Conservation (phyloP, 2,329 filamentous ascomycete species). For the Ascochyta rabiei region DNA sequence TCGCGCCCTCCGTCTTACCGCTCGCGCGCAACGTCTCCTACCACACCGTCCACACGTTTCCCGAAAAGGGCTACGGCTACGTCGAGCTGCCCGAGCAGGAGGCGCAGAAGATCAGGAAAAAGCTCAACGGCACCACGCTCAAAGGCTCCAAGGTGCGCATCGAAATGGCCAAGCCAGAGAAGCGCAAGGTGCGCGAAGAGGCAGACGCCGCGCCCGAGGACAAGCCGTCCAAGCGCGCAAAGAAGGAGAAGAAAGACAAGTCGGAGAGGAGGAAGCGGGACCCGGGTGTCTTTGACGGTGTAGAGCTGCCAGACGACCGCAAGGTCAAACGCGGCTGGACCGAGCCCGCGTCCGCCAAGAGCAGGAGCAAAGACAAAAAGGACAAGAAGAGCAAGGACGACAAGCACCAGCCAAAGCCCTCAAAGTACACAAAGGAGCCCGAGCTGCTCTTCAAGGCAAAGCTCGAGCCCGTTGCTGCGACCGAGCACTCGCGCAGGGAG, state of each 20-base stretch:
- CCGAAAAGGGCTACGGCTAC: constrained; percentile 89
- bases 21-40: constrained; percentile 83
- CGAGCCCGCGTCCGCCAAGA: constrained; percentile 60
- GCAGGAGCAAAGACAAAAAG: constrained; percentile 55
- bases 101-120: constrained; percentile 89
- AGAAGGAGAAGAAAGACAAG: constrained; percentile 44
- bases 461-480: constrained; percentile 59
- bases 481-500: constrained; percentile 45
- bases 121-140: constrained; percentile 83
- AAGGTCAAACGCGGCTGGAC: constrained; percentile 92
- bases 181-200: constrained; percentile 53
- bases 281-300: constrained; percentile 65
- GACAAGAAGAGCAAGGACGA: constrained; percentile 63
- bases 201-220: constrained; percentile 52
- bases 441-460: constrained; percentile 87
- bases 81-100: constrained; percentile 80
- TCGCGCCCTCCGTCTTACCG: constrained; percentile 70
- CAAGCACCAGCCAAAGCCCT: constrained; percentile 65
- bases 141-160: constrained; percentile 85
- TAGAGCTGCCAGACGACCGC: constrained; percentile 73
- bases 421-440: constrained; percentile 78
- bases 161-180: constrained; percentile 75
- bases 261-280: constrained; percentile 50
- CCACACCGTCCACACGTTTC: constrained; percentile 83
- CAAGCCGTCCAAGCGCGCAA: constrained; percentile 57